These are phyloP conservation scores for Globisporangium viniferum DNA, from an alignment of 352 stramenopile genomes.

Conservation along the genomic window DNA sequence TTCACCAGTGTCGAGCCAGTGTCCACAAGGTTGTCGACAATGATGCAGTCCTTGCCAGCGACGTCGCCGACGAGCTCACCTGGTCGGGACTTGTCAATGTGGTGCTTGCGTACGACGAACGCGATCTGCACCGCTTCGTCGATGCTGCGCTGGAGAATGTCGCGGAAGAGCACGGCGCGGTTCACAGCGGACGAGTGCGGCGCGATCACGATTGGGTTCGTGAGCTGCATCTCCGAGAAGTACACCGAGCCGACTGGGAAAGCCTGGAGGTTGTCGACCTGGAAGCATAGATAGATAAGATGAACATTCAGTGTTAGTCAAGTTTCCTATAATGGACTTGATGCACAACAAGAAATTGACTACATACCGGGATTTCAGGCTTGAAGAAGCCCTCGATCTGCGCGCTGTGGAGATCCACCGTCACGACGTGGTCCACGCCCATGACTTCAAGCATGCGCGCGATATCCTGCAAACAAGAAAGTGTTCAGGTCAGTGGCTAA, in stretches of 20 bases:
- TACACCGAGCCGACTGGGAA: slow-evolving; percentile 85
- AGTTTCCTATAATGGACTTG: background rate
- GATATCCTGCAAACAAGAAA: slow-evolving; percentile 46
- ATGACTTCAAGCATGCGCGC: slow-evolving; percentile 89
- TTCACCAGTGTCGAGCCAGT: slow-evolving; percentile 82
- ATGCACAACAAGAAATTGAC: background rate
- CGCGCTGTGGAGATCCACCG: slow-evolving; percentile 83
- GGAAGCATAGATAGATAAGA: background rate
- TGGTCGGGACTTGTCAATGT: slow-evolving; percentile 59
- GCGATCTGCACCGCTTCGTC: slow-evolving; percentile 77
- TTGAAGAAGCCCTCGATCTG: slow-evolving; percentile 90
- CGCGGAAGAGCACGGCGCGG: slow-evolving; percentile 72
- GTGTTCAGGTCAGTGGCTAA: no score
- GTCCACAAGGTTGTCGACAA: slow-evolving; percentile 86
- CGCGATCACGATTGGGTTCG: slow-evolving; percentile 73
- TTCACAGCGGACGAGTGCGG: slow-evolving; percentile 81
- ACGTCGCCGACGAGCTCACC: slow-evolving; percentile 81
- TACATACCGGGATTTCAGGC: slow-evolving; percentile 63
- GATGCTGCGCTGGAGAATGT: slow-evolving; percentile 74
- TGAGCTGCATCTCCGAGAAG: slow-evolving; percentile 76
- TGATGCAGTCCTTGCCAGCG: slow-evolving; percentile 79
- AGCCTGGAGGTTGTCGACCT: slow-evolving; percentile 84
- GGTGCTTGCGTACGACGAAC: slow-evolving; percentile 85
- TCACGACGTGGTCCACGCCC: slow-evolving; percentile 87
- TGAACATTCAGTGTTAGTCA: background rate